These are phyloP conservation scores for Fusarium secorum DNA, from an alignment of 2,329 filamentous ascomycete genomes.

Conservation along the genomic window DNA sequence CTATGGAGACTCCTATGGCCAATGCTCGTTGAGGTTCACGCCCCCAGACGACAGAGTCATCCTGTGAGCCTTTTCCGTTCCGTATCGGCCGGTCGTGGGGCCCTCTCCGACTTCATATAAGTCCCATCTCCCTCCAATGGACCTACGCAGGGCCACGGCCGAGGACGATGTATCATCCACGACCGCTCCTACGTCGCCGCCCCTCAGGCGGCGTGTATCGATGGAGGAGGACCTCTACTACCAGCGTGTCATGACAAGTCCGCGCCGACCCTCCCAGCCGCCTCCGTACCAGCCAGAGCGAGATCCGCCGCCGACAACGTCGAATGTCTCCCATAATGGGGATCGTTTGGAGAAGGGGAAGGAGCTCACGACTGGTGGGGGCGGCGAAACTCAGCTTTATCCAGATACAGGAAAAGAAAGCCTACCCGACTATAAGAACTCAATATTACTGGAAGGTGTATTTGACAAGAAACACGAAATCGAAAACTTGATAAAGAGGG, in stretches of 20 bases:
- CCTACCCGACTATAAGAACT: constrained; percentile 65
- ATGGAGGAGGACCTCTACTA: constrained; percentile 65
- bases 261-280: constrained; percentile 56
- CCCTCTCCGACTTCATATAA: constrained; percentile 39
- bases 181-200: constrained; percentile 46
- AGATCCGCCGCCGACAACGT: constrained; percentile 22
- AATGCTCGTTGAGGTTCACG: constrained; percentile 41
- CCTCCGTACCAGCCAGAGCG: constrained; percentile 54
- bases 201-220: constrained; percentile 57
- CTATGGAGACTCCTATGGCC: constrained; percentile 46
- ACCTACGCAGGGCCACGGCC: constrained; percentile 41
- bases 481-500: constrained; percentile 68
- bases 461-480: constrained; percentile 73
- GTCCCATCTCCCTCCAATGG: constrained; percentile 45
- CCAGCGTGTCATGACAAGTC: constrained; percentile 58
- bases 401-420: constrained; percentile 48
- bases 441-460: constrained; percentile 62
- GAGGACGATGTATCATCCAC: constrained; percentile 47
- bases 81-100: constrained; percentile 35
- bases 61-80: constrained; percentile 31
- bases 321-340: constrained; percentile 26
- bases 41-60: constrained; percentile 37
- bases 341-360: constrained; percentile 30
- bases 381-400: constrained; percentile 21
- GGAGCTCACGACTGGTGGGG: constrained; percentile 31